phyloP scores from a whole-genome alignment of 1,284 basidiomycete species.

The Ceratobasidium sp. region DNA sequence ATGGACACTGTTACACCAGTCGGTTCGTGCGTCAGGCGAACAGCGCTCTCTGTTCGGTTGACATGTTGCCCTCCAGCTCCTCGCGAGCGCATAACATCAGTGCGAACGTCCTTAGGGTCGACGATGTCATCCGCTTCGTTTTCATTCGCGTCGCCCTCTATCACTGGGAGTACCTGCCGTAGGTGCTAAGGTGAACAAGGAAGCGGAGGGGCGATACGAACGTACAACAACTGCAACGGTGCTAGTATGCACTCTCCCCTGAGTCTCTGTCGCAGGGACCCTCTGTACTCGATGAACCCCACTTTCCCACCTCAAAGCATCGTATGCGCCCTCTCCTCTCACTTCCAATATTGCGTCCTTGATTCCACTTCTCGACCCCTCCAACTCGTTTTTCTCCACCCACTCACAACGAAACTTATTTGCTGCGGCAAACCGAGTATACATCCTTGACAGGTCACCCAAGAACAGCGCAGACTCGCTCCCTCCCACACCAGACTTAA shows the following conservation, averaged over 20 bases:
- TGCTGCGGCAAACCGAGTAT: constrained; percentile 72
- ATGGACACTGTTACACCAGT: constrained; percentile 96
- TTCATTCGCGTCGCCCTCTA: constrained; percentile 65
- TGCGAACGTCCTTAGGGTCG: constrained; percentile 85
- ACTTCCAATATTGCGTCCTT: constrained; percentile 89
- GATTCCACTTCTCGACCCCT: constrained; percentile 66
- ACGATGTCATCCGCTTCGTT: constrained; percentile 64
- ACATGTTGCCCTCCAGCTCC: constrained; percentile 99
- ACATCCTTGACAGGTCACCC: constrained; percentile 85
- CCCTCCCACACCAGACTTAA: constrained; percentile 94
- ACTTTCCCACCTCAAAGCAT: constrained; percentile 86
- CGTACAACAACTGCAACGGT: constrained; percentile 87
- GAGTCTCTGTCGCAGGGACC: constrained; percentile 88
- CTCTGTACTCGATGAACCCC: constrained; percentile 97
- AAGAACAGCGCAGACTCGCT: constrained; percentile 89
- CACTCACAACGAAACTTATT: constrained; percentile 57
- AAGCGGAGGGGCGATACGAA: constrained; percentile 43
- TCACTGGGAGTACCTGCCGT: constrained; percentile 78
- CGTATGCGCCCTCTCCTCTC: constrained; percentile 82
- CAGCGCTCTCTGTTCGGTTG: constrained; percentile 98
- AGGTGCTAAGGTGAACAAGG: constrained; percentile 11
- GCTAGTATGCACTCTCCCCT: constrained; percentile 91
- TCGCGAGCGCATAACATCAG: constrained; percentile 94
- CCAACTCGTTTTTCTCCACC: constrained; percentile 52
- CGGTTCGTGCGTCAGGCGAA: constrained; percentile 94